Conservation (phyloP, 208 protist species). For the Crithidia bombi region DNA sequence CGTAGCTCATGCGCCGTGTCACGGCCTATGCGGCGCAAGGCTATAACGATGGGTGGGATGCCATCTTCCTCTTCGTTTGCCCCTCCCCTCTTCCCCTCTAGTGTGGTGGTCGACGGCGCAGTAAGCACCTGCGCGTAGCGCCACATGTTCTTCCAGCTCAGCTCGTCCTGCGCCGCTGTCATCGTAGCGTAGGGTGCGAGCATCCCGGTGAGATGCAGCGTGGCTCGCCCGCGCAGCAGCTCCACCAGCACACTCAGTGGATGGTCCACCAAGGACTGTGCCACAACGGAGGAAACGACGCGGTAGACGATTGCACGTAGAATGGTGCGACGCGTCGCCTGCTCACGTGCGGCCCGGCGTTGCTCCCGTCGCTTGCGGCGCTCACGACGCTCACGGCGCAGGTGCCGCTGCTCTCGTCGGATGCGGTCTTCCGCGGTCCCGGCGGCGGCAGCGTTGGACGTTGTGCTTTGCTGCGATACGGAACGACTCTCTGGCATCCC, state of each 20-base stretch:
- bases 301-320: constrained; percentile 83
- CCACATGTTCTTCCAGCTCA: constrained; percentile 22
- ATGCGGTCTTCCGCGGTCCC: constrained; percentile 25
- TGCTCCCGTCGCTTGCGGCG: constrained; percentile 22
- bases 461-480: constrained; percentile 8
- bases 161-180: constrained; percentile 11
- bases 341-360: constrained; percentile 33
- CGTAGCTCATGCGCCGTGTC: constrained; percentile 50
- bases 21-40: constrained; percentile 47
- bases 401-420: constrained; percentile 22
- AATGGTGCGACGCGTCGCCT: constrained; percentile 43
- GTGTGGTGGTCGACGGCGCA: background rate
- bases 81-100: background rate
- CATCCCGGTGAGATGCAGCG: constrained; percentile 69
- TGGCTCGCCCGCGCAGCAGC: constrained; percentile 68
- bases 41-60: constrained; percentile 43
- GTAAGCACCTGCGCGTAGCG: constrained; percentile 11
- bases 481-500: background rate
- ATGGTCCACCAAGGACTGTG: constrained; percentile 77
- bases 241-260: constrained; percentile 69
- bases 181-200: constrained; percentile 54
- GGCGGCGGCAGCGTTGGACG: background rate
- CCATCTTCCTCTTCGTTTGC: constrained; percentile 14
- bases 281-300: constrained; percentile 53
- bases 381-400: constrained; percentile 22